A percentile compares a stretch with the other conserved stretches of the same genome.
Evolutionary conservation across 352 stramenopile genomes (phyloP).

Genomic region (Aphanomyces stellatus): DNA sequence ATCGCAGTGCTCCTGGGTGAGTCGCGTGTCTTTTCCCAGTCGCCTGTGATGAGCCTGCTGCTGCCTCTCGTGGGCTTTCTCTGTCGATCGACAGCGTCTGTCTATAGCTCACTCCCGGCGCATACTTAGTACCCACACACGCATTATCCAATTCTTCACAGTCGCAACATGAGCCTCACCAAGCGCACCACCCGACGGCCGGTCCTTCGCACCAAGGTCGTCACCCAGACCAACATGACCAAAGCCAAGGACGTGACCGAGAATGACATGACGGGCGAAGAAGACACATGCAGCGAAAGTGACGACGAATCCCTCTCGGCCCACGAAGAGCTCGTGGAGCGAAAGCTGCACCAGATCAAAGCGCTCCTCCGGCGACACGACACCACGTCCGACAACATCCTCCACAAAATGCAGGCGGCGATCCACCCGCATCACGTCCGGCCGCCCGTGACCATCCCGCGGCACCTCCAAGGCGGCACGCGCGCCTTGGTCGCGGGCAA

Average conservation of each 20-base stretch:
- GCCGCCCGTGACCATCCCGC: constrained; percentile 6
- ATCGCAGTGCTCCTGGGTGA: too few relatives aligned
- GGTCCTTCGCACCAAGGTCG: too few relatives aligned
- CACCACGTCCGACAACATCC: not conserved
- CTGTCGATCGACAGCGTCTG: too few relatives aligned
- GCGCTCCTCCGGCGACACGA: not conserved
- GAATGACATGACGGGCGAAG: not conserved
- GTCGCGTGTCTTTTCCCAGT: too few relatives aligned
- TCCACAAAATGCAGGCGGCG: not conserved
- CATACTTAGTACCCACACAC: too few relatives aligned
- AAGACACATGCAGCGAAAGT: not conserved
- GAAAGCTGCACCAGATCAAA: constrained; percentile 5
- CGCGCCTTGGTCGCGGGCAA: constrained; percentile 9
- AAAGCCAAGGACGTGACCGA: not conserved
- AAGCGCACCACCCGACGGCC: too few relatives aligned
- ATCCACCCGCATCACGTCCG: not conserved
- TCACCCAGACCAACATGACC: too few relatives aligned
- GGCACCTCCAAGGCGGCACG: not conserved
- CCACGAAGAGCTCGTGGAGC: not conserved
- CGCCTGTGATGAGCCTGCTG: too few relatives aligned
- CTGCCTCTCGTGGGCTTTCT: too few relatives aligned
- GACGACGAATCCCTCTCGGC: not conserved
- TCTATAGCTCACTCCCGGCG: too few relatives aligned
- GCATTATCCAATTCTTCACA: too few relatives aligned
- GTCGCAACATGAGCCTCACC: too few relatives aligned